phyloP scores from a whole-genome alignment of 140 eudicot genomes.

The Senecio squalidus region DNA sequence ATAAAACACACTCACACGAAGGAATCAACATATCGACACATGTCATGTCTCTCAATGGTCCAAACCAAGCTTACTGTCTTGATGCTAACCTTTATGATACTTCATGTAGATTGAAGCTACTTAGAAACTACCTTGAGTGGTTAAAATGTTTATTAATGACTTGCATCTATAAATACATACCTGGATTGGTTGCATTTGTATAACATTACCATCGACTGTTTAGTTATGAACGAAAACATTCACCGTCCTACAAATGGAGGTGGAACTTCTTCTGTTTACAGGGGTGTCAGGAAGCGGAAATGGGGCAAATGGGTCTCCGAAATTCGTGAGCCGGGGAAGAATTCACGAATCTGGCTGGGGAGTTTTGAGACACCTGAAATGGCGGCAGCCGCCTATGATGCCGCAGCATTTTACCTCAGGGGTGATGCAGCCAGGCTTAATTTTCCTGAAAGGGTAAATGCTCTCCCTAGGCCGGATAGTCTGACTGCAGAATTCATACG shows the following conservation, averaged over 20 bases:
- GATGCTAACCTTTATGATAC: conserved; percentile 22
- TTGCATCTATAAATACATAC: conserved; percentile 34
- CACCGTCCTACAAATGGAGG: conserved; percentile 24
- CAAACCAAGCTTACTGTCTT: conserved; percentile 21
- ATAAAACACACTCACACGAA: conserved; percentile 5
- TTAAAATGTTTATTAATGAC: conserved; percentile 19
- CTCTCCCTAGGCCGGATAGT: conserved; percentile 50
- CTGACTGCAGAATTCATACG: conserved; percentile 57
- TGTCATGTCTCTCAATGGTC: conserved; percentile 19
- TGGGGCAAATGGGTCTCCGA: conserved; percentile 97
- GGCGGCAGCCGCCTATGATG: conserved; percentile 85
- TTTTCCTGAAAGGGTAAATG: conserved; percentile 44
- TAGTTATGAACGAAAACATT: conserved; percentile 12
- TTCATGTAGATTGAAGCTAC: conserved; percentile 36
- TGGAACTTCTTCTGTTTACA: conserved; percentile 45
- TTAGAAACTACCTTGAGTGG: conserved; percentile 38
- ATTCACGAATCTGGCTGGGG: conserved; percentile 75
- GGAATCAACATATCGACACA: conserved; percentile 22
- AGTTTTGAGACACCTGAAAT: conserved; percentile 82
- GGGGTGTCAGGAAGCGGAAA: conserved; percentile 76
- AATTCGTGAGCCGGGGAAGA: conserved; percentile 78
- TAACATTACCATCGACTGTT: conserved; percentile 2
- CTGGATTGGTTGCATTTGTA: conserved; percentile 18
- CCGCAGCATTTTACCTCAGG: conserved; percentile 62
- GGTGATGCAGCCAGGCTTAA: conserved; percentile 57